These are phyloP conservation scores for Aspergillus chevalieri DNA, from an alignment of 2,329 filamentous ascomycete genomes.

Conservation along the genomic window DNA sequence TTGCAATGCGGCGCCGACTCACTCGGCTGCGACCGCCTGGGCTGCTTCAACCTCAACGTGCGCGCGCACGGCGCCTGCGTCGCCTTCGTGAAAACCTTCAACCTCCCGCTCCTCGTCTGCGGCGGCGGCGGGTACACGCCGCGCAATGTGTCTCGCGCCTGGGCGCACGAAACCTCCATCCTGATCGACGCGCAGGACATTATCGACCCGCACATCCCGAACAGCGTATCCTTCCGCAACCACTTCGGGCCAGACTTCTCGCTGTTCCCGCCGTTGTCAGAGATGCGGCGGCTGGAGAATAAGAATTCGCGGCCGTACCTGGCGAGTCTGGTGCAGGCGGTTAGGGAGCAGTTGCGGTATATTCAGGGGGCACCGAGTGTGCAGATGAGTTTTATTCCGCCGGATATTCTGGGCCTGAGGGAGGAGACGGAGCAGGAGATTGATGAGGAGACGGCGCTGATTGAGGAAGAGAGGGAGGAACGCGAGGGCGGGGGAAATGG, in stretches of 20 bases:
- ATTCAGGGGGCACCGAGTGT: slow-evolving; percentile 80
- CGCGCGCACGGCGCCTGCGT: slow-evolving; percentile 90
- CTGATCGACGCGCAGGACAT: slow-evolving; percentile 68
- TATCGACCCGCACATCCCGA: slow-evolving; percentile 67
- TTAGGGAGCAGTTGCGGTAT: slow-evolving; percentile 80
- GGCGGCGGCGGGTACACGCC: slow-evolving; percentile 96
- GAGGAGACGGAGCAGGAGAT: slow-evolving; percentile 45
- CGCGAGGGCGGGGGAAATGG: slow-evolving; percentile 25
- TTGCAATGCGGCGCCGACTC: slow-evolving; percentile 95
- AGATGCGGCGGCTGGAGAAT: slow-evolving; percentile 62
- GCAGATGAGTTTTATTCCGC: slow-evolving; percentile 73
- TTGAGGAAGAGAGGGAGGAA: slow-evolving; percentile 37
- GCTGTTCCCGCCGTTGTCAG: slow-evolving; percentile 81
- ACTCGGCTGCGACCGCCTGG: slow-evolving; percentile 84
- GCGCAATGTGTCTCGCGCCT: slow-evolving; percentile 89
- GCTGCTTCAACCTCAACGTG: slow-evolving; percentile 94
- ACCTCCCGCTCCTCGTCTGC: slow-evolving; percentile 78
- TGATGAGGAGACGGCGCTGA: slow-evolving; percentile 35
- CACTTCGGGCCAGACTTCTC: slow-evolving; percentile 85
- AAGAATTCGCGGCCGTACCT: slow-evolving; percentile 72
- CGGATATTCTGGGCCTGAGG: slow-evolving; percentile 58
- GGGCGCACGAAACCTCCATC: slow-evolving; percentile 93
- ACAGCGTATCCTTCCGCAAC: slow-evolving; percentile 75
- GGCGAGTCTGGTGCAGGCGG: slow-evolving; percentile 66
- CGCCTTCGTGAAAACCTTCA: slow-evolving; percentile 74